These are phyloP conservation scores for Colletotrichum sp. DNA, from an alignment of 2,329 filamentous ascomycete genomes.

Conservation along the genomic window DNA sequence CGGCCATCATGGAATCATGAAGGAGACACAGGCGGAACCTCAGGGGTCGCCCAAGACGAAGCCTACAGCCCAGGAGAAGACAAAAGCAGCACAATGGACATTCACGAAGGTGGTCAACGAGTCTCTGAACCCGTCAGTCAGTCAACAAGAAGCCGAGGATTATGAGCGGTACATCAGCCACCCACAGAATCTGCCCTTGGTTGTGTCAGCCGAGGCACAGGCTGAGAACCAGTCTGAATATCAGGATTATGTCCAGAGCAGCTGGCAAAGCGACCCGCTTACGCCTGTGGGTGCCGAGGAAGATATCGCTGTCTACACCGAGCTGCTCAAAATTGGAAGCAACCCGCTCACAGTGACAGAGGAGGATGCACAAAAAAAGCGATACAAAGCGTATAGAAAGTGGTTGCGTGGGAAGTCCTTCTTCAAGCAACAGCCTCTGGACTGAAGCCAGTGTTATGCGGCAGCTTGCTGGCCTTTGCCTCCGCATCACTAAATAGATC, in stretches of 20 bases:
- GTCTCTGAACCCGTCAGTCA: conserved; percentile 85
- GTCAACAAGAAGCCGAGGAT: conserved; percentile 77
- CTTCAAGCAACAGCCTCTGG: conserved; percentile 85
- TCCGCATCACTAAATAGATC: conserved; percentile 21
- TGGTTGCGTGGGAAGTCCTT: conserved; percentile 95
- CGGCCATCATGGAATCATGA: conserved; percentile 60
- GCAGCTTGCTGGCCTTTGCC: neutral
- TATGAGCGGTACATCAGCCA: conserved; percentile 90
- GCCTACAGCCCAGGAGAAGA: conserved; percentile 72
- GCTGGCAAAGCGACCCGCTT: conserved; percentile 64
- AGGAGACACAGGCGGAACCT: conserved; percentile 42
- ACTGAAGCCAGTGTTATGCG: conserved; percentile 38
- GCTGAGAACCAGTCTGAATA: conserved; percentile 71
- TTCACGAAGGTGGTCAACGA: conserved; percentile 85
- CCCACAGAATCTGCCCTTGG: conserved; percentile 85
- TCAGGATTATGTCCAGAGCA: conserved; percentile 78
- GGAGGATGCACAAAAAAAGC: conserved; percentile 88
- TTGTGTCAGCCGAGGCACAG: conserved; percentile 72
- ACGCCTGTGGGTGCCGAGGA: conserved; percentile 58
- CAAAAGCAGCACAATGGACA: conserved; percentile 85
- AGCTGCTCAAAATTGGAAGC: conserved; percentile 77
- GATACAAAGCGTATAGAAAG: conserved; percentile 95
- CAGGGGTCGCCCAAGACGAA: conserved; percentile 48
- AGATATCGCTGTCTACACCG: conserved; percentile 74
- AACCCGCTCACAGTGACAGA: conserved; percentile 88